Base-by-base conservation (phyloP, 1,284 basidiomycete genomes). In the Ganoderma multipileum region DNA sequence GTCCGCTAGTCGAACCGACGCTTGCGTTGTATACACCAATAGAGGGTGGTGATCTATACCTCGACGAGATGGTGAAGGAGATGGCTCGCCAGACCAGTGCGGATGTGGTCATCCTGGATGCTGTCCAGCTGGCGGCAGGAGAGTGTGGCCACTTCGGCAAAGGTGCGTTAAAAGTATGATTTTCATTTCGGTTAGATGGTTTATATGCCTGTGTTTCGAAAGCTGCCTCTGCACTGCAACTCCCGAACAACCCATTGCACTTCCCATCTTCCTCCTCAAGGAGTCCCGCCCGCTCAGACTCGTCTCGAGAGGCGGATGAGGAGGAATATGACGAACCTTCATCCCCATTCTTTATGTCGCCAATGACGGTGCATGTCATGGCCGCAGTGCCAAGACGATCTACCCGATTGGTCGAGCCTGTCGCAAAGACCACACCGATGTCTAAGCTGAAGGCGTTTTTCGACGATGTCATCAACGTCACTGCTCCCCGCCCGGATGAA, bases 1-100 rank as follows among this genome's bases (percentile, higher is more conserved):
- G 86, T 18, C 81, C 87, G 58, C 83, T 86, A 0, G 75, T 87
- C 39, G 94, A 95, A 76, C 92, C 94, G 1, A 93, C 91, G 0
- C 80, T 96, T 39, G 92, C 90, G 0, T 80, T 96, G 6, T 95
- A 94, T 76, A 94, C 91, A 72, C 95, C 95, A 2, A 91, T 96
- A 67, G 95, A 96, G 81, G 95, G 91, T n/a, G 91, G 90, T 2
- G 88, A 91, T 69, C 86, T 92, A 77, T 85, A 96, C 52, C 85
- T 96, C 38, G 90, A 93, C 74, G 87, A 89, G 41, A 94, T 94
- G 1, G 90, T 96, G 20, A 83, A 86, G 58, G 91, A 94, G 75
- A 81, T 96, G 70, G 94, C 94, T 2, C 85, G 86, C 54, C 85
- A 87, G 68, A 89, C 90, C 2, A 87, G 86, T 38, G 88, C 94